Evolutionary conservation across 768 basidiomycete genomes (phyloP), one percentile per base, ranked within the genome.

Genomic region (Trametes villosa): DNA sequence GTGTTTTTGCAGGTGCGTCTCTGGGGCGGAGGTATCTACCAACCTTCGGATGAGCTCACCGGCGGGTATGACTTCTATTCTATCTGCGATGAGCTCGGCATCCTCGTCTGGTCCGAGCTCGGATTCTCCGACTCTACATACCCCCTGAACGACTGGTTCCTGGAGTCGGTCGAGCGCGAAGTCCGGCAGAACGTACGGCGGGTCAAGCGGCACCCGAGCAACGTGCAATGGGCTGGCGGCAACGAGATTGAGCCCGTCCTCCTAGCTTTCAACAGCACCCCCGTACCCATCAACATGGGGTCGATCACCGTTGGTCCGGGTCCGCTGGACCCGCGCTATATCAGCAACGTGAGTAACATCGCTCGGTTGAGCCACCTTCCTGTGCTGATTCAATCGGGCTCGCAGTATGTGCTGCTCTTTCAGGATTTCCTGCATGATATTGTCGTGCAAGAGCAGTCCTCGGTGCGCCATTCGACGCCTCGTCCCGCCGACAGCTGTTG

Each of bases 21-120:
- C 13, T 86, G 83, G 84, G 84, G 84, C 34, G 84, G 84, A 3
- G 85, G 84, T 2, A 69, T 65, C 34, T 72, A 70, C 53, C 72
- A 71, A 52, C 68, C 72, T 2, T 71, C 69, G 3, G 70, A 72
- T 40, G 72, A 67, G 27, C 60, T 66, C 17, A 72, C 73, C 1
- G 84, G 83, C 20, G 78, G 76, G 8, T 85, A 86, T 64, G 77
- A 82, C 58, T 84, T 86, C 64, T 86, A 85, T 67, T 78, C 79
- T 0, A 64, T 81, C 24, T 86, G 84, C 65, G 84, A 86, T 66
- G 83, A 85, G 63, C 75, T 86, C 0, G 84, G 85, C 15, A 83
- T 86, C 61, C 73, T 86, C 40, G 83, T 78, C 1, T 86, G 85
- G 85, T 83, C 83, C 1, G 85, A 86, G 62, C 78, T 85, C 53